Evolutionary conservation across 2,329 filamentous ascomycete species (phyloP), one percentile per base, ranked within the genome.

Genomic region (Stagonosporopsis chrysanthemi): DNA sequence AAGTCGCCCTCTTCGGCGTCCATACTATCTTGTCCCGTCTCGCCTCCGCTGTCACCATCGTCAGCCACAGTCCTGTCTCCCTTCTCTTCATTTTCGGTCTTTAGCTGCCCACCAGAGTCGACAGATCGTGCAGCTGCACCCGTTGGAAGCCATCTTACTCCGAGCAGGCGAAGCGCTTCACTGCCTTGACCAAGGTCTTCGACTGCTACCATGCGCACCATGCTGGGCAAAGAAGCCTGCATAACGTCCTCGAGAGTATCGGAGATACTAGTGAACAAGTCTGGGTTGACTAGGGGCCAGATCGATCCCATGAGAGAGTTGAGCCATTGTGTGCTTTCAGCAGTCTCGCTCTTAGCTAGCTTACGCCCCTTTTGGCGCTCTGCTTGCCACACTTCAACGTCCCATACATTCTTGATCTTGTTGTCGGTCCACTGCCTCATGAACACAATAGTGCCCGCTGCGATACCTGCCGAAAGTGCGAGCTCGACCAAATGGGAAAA

Each of bases 231-330:
- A 8, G 87, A 90, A 2, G 89, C 89, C 76, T 92, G 90, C 90
- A 92, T 92, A 44, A 92, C 87, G 71, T 92, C 90, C 74, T 92
- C 90, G 4, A 92, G 82, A 26, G 85, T 89, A 66, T 92, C 89
- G 0, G 86, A 83, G 2, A 91, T 73, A 31, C 85, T 86, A 1
- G 84, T 82, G 65, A 92, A 91, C 1, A 92, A 80, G 65, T 92
- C 90, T 0, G 89, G 90, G 67, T 92, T 92, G 67, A 92, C 82
- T 28, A 92, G 80, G 0, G 88, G 88, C 90, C 90, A 92, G 5
- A 91, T 82, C 1, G 88, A 84, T 4, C 83, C 79, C 7, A 92
- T 69, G 0, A 91, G 72, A 4, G 85, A 88, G 69, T 92, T 92
- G 51, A 92, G 80, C 90, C 89, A 92, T 49, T 86, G 82, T 0